phyloP scores from a whole-genome alignment of 75 land plant genomes.

The Chamaecyparis obtusa region DNA sequence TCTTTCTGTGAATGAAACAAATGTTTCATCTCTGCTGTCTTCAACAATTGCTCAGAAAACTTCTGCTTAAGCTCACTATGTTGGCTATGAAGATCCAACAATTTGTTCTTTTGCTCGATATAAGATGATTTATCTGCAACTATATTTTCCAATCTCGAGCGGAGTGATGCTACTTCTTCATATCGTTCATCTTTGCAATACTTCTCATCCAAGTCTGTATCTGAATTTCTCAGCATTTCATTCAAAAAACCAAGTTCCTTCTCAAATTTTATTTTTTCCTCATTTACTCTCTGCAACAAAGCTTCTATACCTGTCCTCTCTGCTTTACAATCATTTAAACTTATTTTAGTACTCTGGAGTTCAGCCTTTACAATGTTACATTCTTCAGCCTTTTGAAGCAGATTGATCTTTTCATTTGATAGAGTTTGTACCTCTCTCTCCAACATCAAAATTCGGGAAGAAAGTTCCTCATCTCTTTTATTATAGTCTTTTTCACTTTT shows the following conservation, averaged over 20 bases:
- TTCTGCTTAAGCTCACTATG: conserved; percentile 35
- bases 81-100: conserved; percentile 24
- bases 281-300: conserved; percentile 18
- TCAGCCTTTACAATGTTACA: conserved; percentile 28
- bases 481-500: conserved; percentile 17
- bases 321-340: conserved; percentile 28
- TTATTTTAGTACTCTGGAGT: conserved; percentile 21
- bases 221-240: conserved; percentile 22
- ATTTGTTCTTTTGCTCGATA: conserved; percentile 32
- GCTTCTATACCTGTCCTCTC: conserved; percentile 28
- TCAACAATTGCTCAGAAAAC: conserved; percentile 29
- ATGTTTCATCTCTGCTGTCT: conserved; percentile 23
- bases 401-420: conserved; percentile 30
- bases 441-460: background rate
- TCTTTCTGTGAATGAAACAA: conserved; percentile 22
- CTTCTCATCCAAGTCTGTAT: conserved; percentile 21
- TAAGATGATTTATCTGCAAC: conserved; percentile 12
- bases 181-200: conserved; percentile 23
- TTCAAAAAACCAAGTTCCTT: conserved; percentile 24
- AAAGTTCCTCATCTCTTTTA: conserved; percentile 17
- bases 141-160: conserved; percentile 21
- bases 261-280: conserved; percentile 21
- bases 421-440: conserved; percentile 34
- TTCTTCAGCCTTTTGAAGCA: conserved; percentile 35
- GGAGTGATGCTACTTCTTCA: conserved; percentile 22